Percentiles rank a stretch among this genome's conserved stretches.
phyloP scores from a whole-genome alignment of 306 rosid species.

The Pyrus communis region DNA sequence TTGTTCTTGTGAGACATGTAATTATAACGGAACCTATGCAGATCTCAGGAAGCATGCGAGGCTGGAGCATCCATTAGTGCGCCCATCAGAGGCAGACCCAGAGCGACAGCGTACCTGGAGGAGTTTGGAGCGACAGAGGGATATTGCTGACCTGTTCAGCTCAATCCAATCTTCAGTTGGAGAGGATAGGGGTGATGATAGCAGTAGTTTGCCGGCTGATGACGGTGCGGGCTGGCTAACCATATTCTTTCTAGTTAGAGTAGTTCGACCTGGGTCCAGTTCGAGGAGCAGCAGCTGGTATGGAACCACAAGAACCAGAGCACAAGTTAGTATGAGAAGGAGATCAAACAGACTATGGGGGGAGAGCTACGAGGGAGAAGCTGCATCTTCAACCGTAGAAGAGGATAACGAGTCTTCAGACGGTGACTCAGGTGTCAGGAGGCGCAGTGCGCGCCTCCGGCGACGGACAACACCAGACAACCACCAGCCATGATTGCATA shows the following conservation, averaged over 20 bases:
- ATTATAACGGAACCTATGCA: constrained; percentile 66
- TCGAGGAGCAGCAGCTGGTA: constrained; percentile 59
- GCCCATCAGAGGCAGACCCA: constrained; percentile 90
- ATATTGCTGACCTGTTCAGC: constrained; percentile 86
- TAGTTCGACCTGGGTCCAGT: constrained; percentile 58
- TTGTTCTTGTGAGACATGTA: constrained; percentile 84
- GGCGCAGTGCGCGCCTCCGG: constrained; percentile 43
- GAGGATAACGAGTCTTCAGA: constrained; percentile 79
- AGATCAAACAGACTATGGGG: constrained; percentile 78
- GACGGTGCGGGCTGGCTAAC: constrained; percentile 75
- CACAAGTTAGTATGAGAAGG: constrained; percentile 69
- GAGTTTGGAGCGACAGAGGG: constrained; percentile 91
- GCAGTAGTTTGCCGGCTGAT: constrained; percentile 47
- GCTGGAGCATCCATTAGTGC: constrained; percentile 72
- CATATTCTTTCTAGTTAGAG: constrained; percentile 71
- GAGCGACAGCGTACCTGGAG: constrained; percentile 90
- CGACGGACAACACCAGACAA: constrained; percentile 63
- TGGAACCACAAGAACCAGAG: constrained; percentile 60
- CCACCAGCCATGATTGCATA: constrained; percentile 44
- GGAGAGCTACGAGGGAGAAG: constrained; percentile 68
- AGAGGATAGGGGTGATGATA: constrained; percentile 68
- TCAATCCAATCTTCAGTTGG: constrained; percentile 82
- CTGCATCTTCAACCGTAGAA: constrained; percentile 68
- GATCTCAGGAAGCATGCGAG: constrained; percentile 97
- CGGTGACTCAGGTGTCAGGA: constrained; percentile 58